Conservation (phyloP, 2,329 filamentous ascomycete genomes). For the Trichoderma sp. region DNA sequence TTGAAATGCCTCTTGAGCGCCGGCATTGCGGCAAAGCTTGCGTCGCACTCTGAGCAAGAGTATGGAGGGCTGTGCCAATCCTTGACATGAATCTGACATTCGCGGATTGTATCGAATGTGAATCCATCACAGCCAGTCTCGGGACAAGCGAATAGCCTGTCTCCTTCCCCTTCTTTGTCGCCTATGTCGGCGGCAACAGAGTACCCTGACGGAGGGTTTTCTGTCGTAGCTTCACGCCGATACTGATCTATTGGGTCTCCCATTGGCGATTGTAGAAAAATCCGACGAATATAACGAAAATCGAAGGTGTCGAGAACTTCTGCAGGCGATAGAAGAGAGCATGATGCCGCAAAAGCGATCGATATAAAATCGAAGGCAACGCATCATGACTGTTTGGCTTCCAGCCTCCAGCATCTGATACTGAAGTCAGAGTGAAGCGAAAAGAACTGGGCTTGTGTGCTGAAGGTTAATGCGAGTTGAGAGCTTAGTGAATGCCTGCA, state of each 20-base stretch:
- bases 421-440: not conserved
- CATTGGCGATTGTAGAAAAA: not conserved
- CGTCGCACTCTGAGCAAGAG: conserved; percentile 32
- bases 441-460: not conserved
- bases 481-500: not conserved
- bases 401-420: no score
- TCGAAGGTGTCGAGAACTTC: not conserved
- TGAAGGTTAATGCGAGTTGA: conserved; percentile 7
- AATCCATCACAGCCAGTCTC: conserved; percentile 37
- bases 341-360: not conserved
- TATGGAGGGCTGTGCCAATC: conserved; percentile 36
- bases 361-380: not conserved
- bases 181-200: not conserved
- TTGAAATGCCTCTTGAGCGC: conserved; percentile 32
- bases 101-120: conserved; percentile 29
- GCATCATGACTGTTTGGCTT: not conserved
- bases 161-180: conserved; percentile 8
- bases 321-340: not conserved
- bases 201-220: not conserved
- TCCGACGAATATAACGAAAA: no score
- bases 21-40: conserved; percentile 33
- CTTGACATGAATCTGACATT: conserved; percentile 35
- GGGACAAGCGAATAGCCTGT: conserved; percentile 31
- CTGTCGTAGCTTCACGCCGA: no score
- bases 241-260: not conserved